These are phyloP conservation scores for Saprolegnia parasitica DNA, from an alignment of 352 stramenopile genomes.

Conservation along the genomic window DNA sequence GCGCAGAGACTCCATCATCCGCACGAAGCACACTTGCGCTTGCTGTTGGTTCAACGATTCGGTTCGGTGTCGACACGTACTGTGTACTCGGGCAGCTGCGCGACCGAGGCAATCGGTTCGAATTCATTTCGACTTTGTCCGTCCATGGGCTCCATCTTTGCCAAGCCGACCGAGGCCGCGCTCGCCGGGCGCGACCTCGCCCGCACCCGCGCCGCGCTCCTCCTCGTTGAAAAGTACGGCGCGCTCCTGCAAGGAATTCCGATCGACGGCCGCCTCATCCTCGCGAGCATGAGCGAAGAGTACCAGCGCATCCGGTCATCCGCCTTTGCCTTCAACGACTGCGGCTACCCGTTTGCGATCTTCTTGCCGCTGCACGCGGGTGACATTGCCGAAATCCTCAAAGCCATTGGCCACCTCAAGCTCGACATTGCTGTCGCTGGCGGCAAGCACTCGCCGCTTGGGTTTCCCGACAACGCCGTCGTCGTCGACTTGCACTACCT, in stretches of 20 bases:
- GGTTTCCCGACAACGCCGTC: constrained; percentile 8
- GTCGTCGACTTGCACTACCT: constrained; percentile 15
- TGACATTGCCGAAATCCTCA: not conserved
- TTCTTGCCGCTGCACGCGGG: not conserved
- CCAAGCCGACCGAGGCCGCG: constrained; percentile 7
- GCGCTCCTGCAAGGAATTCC: not conserved
- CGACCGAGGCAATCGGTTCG: not conserved
- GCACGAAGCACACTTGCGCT: not conserved
- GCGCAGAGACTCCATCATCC: too few species aligned
- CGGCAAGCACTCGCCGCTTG: constrained; percentile 4
- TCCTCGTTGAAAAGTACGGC: constrained; percentile 4
- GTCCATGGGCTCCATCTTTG: not conserved
- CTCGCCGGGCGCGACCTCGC: not conserved
- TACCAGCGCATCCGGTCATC: constrained; percentile 13
- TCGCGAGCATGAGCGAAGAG: constrained; percentile 13
- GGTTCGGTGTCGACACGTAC: not conserved
- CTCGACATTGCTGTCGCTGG: not conserved
- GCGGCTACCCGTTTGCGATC: constrained; percentile 12
- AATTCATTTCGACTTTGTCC: not conserved
- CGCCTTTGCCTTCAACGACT: constrained; percentile 6
- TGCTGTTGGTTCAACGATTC: not conserved
- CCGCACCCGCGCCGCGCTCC: not conserved
- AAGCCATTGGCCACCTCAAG: not conserved
- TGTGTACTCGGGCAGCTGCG: not conserved
- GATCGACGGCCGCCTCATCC: constrained; percentile 6